phyloP scores from a whole-genome alignment of 306 rosid species.

The Cucurbita argyrosperma region DNA sequence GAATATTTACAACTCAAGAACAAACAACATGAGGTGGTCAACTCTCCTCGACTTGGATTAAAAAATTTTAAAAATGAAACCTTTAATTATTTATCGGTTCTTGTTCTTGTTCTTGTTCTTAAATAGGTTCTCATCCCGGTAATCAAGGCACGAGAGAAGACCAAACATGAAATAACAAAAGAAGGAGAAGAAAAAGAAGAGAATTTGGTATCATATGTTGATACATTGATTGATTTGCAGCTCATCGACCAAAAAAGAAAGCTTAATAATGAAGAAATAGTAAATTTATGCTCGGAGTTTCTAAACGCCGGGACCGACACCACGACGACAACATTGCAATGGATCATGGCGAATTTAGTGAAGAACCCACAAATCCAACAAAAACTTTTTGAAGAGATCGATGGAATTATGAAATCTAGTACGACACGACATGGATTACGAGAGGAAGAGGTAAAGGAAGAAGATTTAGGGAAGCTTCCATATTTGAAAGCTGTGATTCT shows the following conservation, averaged over 20 bases:
- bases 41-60: neutral
- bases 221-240: neutral
- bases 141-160: neutral
- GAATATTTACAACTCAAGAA: neutral
- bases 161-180: neutral
- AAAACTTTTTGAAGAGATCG: neutral
- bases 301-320: slow-evolving; percentile 1
- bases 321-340: neutral
- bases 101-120: too few relatives aligned
- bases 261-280: neutral
- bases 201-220: slow-evolving; percentile 21
- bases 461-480: neutral
- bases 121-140: neutral
- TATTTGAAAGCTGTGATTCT: slow-evolving; percentile 9
- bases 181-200: neutral
- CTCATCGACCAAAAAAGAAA: neutral
- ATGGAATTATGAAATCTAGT: neutral
- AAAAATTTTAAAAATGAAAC: too few relatives aligned
- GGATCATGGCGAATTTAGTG: slow-evolving; percentile 10
- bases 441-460: slow-evolving; percentile 4
- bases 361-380: slow-evolving; percentile 2
- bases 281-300: slow-evolving; percentile 1
- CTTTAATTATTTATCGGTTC: too few relatives aligned
- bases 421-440: neutral
- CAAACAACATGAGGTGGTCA: neutral